A percentile compares a stretch with the other conserved stretches of the same genome.
These are phyloP conservation scores for Saturnispora sanitii DNA, from an alignment of 805 yeast species.

Conservation along the genomic window DNA sequence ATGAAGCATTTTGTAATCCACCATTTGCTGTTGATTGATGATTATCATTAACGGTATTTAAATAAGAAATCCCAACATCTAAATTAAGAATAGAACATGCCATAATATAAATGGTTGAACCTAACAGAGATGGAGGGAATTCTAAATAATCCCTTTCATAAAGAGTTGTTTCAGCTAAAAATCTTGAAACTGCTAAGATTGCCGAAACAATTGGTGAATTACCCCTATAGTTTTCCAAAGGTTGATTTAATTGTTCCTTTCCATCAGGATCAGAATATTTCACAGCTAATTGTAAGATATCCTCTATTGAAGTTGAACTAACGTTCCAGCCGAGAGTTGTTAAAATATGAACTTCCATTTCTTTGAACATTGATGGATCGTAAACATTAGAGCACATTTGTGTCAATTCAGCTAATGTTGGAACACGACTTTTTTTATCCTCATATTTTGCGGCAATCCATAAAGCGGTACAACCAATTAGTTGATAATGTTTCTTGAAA, in stretches of 20 bases:
- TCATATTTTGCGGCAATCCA: constrained; percentile 87
- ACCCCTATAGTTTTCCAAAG: constrained; percentile 21
- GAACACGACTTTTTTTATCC: constrained; percentile 50
- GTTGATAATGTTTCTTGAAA: constrained; percentile 75
- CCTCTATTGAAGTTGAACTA: constrained; percentile 43
- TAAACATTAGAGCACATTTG: constrained; percentile 51
- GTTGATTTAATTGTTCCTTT: constrained; percentile 20
- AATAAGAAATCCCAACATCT: constrained; percentile 31
- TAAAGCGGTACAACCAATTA: constrained; percentile 82
- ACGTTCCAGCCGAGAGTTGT: constrained; percentile 32
- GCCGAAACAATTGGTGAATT: constrained; percentile 37
- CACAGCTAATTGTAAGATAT: constrained; percentile 35
- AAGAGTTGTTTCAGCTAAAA: constrained; percentile 44
- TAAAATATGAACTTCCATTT: constrained; percentile 38
- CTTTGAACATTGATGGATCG: constrained; percentile 37
- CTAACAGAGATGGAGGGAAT: constrained; percentile 35
- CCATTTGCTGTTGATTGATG: not conserved
- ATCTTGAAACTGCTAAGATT: constrained; percentile 43
- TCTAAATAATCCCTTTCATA: constrained; percentile 38
- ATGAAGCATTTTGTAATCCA: constrained; percentile 29
- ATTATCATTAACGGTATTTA: constrained; percentile 7
- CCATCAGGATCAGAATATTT: constrained; percentile 28
- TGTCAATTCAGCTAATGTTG: constrained; percentile 43
- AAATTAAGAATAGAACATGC: constrained; percentile 45
- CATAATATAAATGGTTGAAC: constrained; percentile 42